Evolutionary conservation across 129 eudicot species (phyloP).

Genomic region (carrot (Daucus carota)): DH1_v3.0 NC_030382.2:28722501-28723000

Average conservation of each 20-base stretch:
- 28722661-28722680: constrained; percentile 15
- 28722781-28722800: constrained; percentile 5
- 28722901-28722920: constrained; percentile 15
- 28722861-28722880: constrained; percentile 39
- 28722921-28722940: background rate
- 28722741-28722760: background rate
- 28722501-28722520: constrained; percentile 16
- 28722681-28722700: constrained; percentile 8
- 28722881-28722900: constrained; percentile 28
- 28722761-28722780: constrained; percentile 11
- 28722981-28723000: constrained; percentile 35
- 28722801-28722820: constrained; percentile 17
- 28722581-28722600: background rate
- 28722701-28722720: constrained; percentile 12
- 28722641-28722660: background rate
- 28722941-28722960: constrained; percentile 15
- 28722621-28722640: constrained; percentile 7
- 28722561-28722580: constrained; percentile 2
- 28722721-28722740: constrained; percentile 7
- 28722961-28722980: constrained; percentile 22
- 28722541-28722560: constrained; percentile 10
- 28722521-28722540: constrained; percentile 13
- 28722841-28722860: constrained; percentile 23
- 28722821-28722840: constrained; percentile 35
- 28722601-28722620: background rate